A percentile compares a stretch with the other conserved stretches of the same genome.
These are phyloP conservation scores for Taiozyma sp. DNA, from an alignment of 1,139 yeast species.

Conservation along the genomic window DNA sequence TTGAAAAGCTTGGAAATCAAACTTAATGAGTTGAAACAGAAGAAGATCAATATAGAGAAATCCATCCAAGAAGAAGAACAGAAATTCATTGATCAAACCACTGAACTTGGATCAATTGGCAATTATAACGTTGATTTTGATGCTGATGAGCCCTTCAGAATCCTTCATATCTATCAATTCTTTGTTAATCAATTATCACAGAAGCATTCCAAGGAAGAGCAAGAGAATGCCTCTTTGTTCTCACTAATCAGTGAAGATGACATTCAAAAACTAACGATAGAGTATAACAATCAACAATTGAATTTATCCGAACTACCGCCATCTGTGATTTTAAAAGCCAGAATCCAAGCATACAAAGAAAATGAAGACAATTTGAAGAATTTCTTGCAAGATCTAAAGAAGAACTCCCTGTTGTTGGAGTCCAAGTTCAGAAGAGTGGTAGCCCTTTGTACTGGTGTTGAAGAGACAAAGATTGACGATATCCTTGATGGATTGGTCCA, in stretches of 20 bases:
- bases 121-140: constrained; percentile 54
- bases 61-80: constrained; percentile 55
- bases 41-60: constrained; percentile 46
- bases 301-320: constrained; percentile 46
- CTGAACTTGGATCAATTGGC: constrained; percentile 33
- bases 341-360: constrained; percentile 73
- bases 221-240: background rate
- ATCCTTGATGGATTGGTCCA: constrained; percentile 79
- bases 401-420: constrained; percentile 61
- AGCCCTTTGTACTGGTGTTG: constrained; percentile 85
- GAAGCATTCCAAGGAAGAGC: constrained; percentile 3
- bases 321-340: constrained; percentile 57
- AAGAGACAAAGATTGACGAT: constrained; percentile 70
- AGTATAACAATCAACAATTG: constrained; percentile 9
- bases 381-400: constrained; percentile 42
- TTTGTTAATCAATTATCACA: constrained; percentile 33
- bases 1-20: constrained; percentile 36
- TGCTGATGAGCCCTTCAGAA: constrained; percentile 82
- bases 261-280: constrained; percentile 6
- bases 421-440: constrained; percentile 85
- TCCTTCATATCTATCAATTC: constrained; percentile 49
- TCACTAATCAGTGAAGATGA: constrained; percentile 4
- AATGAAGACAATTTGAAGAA: constrained; percentile 50
- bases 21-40: constrained; percentile 42
- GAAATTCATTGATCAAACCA: constrained; percentile 38